A percentile compares a stretch with the other conserved stretches of the same genome.
These are phyloP conservation scores for Candida coquimbonensis DNA, from an alignment of 805 yeast species.

Conservation along the genomic window DNA sequence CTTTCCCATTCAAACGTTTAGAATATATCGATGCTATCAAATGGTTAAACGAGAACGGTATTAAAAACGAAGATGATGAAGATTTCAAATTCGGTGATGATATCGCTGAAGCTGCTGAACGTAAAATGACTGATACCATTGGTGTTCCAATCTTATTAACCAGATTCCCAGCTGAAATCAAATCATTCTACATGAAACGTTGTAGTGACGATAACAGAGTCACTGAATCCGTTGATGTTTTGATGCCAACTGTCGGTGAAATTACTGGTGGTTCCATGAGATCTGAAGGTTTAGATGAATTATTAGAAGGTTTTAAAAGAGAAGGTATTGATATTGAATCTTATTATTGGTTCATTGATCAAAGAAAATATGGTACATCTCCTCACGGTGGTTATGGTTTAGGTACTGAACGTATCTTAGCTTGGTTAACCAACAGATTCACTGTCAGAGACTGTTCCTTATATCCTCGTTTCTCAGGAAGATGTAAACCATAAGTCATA, in stretches of 20 bases:
- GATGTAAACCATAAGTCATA: constrained; percentile 78
- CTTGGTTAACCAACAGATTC: constrained; percentile 96
- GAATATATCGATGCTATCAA: constrained; percentile 84
- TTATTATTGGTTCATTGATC: constrained; percentile 95
- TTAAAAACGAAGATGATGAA: constrained; percentile 92
- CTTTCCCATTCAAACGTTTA: constrained; percentile 84
- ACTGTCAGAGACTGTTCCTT: constrained; percentile 97
- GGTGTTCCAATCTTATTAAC: constrained; percentile 88
- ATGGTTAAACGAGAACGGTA: constrained; percentile 94
- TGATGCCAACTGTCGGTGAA: constrained; percentile 99
- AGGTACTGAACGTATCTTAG: constrained; percentile 96
- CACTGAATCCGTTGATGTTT: constrained; percentile 95
- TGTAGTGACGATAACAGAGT: constrained; percentile 87
- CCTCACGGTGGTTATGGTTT: constrained; percentile 99
- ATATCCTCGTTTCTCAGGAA: constrained; percentile 96
- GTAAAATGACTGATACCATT: constrained; percentile 94
- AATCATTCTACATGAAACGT: constrained; percentile 96
- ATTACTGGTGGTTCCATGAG: constrained; percentile 99
- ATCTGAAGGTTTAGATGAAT: constrained; percentile 73
- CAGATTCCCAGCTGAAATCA: constrained; percentile 94
- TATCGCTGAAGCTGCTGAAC: constrained; percentile 98
- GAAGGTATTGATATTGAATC: constrained; percentile 72
- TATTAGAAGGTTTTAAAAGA: constrained; percentile 85
- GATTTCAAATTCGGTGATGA: constrained; percentile 95
- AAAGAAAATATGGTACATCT: constrained; percentile 93